Base-by-base conservation (phyloP, 139 green algal species). In the Eudorina sp. region DNA sequence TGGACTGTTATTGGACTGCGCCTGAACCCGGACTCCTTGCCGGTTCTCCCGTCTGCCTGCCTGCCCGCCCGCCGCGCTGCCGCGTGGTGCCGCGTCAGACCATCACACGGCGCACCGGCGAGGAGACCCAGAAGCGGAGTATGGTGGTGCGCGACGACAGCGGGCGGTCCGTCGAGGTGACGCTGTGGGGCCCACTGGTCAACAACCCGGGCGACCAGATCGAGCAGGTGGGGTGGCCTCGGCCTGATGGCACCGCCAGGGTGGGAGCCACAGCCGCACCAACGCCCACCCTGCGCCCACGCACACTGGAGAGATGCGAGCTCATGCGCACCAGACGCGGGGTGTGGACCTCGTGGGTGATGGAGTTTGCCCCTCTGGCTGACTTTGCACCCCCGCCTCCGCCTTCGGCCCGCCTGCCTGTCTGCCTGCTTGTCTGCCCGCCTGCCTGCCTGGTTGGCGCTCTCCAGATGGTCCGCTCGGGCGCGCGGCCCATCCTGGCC, bases 61-160 rank as follows among this genome's bases (percentile, higher is more conserved):
- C n/a, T n/a, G n/a, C n/a, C n/a, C n/a, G n/a, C n/a, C n/a, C n/a
- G n/a, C n/a, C n/a, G n/a, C n/a, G n/a, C n/a, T n/a, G n/a, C n/a
- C n/a, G n/a, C n/a, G n/a, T n/a, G n/a, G n/a, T n/a, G 3, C 43
- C 72, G 6, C 48, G 9, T 23, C 75, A 86, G 80, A 93, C 85
- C 43, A 98, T 99, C 86, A 96, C 93, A 7, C 90, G 92, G 13
- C 95, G 93, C n/a, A 94, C 98, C 38, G 98, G 97, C 83, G 92
- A 85, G 1, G 97, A 99, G 88, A 94, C 93, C 13, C 75, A 90
- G 74, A 99, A 99, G 93, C 95, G 97, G 40, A 86, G 83, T 14
- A 46, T 99, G 14, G 92, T 89, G 40, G 75, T 99, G 21, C 88
- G 92, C 0, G 98, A 99, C 92, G 86, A 95, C 84, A 94, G 80